A percentile compares a stretch with the other conserved stretches of the same genome.
These are phyloP conservation scores for Nitzschia putrida DNA, from an alignment of 108 stramenopile species.

Conservation along the genomic window DNA sequence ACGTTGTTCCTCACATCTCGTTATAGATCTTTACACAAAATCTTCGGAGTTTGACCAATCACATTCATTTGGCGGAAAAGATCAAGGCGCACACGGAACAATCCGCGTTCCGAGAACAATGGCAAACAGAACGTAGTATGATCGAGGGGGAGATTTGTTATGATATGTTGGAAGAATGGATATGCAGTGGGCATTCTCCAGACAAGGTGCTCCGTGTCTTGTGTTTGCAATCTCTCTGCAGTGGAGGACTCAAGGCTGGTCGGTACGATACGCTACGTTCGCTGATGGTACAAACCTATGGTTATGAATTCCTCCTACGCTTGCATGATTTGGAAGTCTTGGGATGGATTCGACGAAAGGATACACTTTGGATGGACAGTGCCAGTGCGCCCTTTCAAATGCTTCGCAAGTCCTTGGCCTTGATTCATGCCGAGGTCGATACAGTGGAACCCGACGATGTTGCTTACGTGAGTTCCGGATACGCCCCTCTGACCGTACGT, in stretches of 20 bases:
- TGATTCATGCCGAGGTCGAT: conserved; percentile 90
- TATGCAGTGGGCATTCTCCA: conserved; percentile 76
- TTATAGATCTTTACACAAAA: conserved; percentile 53
- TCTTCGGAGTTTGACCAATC: conserved; percentile 82
- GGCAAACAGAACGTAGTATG: conserved; percentile 94
- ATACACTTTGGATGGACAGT: conserved; percentile 72
- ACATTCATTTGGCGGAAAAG: conserved; percentile 94
- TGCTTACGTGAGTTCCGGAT: conserved; percentile 91
- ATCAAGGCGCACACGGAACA: conserved; percentile 85
- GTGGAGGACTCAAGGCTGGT: conserved; percentile 85
- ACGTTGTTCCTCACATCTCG: background rate
- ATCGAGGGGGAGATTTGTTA: conserved; percentile 90
- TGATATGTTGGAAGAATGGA: conserved; percentile 80
- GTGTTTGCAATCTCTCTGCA: conserved; percentile 88
- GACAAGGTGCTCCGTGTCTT: conserved; percentile 73
- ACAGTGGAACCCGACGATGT: conserved; percentile 88
- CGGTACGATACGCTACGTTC: conserved; percentile 85
- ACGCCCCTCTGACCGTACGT: conserved; percentile 89
- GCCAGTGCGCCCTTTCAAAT: conserved; percentile 60
- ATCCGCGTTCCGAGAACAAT: conserved; percentile 82
- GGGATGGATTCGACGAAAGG: conserved; percentile 82
- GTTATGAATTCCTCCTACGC: conserved; percentile 81
- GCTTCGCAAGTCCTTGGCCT: conserved; percentile 75
- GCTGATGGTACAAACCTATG: conserved; percentile 91
- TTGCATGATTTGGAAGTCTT: conserved; percentile 84